A percentile compares a stretch with the other conserved stretches of the same genome.
Evolutionary conservation across 2,329 filamentous ascomycete genomes (phyloP).

Genomic region (Beauveria rudraprayagi): DNA sequence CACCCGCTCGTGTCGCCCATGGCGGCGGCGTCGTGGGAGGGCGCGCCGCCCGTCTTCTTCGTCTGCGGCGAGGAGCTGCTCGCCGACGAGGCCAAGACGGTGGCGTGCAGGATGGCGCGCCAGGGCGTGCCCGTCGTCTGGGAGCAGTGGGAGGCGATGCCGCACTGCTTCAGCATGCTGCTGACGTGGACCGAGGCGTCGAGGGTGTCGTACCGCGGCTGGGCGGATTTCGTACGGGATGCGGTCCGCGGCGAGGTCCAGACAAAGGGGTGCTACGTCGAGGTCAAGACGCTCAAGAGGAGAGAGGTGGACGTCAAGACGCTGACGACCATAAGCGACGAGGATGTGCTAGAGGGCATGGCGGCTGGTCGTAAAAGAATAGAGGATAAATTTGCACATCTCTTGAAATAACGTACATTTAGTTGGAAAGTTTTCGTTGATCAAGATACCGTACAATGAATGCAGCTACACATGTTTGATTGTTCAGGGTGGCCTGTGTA

Average conservation of each 20-base stretch:
- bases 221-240: conserved; percentile 41
- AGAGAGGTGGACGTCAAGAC: conserved; percentile 26
- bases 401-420: background rate
- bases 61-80: conserved; percentile 58
- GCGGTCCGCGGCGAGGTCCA: conserved; percentile 24
- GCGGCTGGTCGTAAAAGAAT: background rate
- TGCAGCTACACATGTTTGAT: no score
- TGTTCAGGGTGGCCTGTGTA: no score
- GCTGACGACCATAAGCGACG: conserved; percentile 29
- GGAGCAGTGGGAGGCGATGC: conserved; percentile 65
- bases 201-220: conserved; percentile 40
- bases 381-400: background rate
- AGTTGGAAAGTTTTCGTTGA: background rate
- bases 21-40: conserved; percentile 44
- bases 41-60: conserved; percentile 52
- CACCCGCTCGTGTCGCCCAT: conserved; percentile 59
- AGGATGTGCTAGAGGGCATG: conserved; percentile 30
- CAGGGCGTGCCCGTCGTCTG: conserved; percentile 51
- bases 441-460: background rate
- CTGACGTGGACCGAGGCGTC: conserved; percentile 35
- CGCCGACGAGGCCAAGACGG: conserved; percentile 51
- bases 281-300: conserved; percentile 41
- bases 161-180: conserved; percentile 55
- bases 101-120: conserved; percentile 41
- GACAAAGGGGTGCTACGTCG: conserved; percentile 32